Percentiles rank a stretch among this genome's conserved stretches.
These are phyloP conservation scores for Penicillium sp. DNA, from an alignment of 2,329 filamentous ascomycete species.

Conservation along the genomic window DNA sequence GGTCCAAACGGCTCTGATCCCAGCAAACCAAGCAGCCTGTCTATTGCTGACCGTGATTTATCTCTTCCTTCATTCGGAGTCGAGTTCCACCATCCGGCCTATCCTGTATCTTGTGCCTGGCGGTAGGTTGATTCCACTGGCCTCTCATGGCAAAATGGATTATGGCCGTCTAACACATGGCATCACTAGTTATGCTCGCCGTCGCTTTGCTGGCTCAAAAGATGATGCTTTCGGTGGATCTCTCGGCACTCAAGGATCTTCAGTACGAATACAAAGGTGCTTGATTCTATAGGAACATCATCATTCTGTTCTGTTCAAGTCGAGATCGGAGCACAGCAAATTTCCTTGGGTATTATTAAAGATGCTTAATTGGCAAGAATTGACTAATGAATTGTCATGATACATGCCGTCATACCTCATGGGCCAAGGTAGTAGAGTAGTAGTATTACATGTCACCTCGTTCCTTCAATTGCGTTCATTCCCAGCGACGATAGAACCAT, in stretches of 20 bases:
- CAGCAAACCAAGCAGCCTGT: constrained; percentile 28
- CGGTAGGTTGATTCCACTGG: constrained; percentile 25
- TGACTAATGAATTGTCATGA: too few relatives aligned
- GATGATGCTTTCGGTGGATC: constrained; percentile 37
- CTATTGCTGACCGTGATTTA: constrained; percentile 28
- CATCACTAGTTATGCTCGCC: constrained; percentile 29
- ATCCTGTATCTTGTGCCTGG: constrained; percentile 35
- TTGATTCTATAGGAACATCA: constrained; percentile 14
- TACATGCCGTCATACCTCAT: too few relatives aligned
- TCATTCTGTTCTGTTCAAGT: not conserved
- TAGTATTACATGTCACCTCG: too few relatives aligned
- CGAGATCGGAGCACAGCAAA: not conserved
- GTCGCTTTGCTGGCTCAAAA: constrained; percentile 29
- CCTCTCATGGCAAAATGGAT: constrained; percentile 7
- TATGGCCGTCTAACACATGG: constrained; percentile 22
- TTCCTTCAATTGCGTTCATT: too few relatives aligned
- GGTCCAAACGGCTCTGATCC: constrained; percentile 22
- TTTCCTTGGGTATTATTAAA: too few relatives aligned
- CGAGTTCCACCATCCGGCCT: constrained; percentile 18
- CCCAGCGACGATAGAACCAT: constrained; percentile 8
- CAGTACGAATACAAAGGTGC: constrained; percentile 42
- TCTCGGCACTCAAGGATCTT: constrained; percentile 35
- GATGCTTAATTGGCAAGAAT: too few relatives aligned
- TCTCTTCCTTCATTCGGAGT: constrained; percentile 14
- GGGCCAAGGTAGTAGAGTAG: too few relatives aligned